These are phyloP conservation scores for Lodderomyces oxycetoniae DNA, from an alignment of 1,139 yeast genomes.

Conservation along the genomic window DNA sequence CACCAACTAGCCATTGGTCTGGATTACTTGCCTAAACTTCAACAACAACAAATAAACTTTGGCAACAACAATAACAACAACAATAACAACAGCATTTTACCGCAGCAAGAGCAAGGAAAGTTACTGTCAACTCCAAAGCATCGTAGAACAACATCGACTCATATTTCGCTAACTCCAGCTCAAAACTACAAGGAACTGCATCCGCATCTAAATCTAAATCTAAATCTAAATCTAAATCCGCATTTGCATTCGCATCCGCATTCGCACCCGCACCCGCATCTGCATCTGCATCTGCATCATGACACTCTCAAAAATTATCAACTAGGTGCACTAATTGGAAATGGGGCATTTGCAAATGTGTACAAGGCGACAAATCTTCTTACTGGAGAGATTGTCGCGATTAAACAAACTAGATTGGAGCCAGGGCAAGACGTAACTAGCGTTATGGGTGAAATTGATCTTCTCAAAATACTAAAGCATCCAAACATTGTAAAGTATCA, in stretches of 20 bases:
- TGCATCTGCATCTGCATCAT: conserved; percentile 26
- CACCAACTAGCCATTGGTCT: no score
- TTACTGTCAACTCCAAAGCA: conserved; percentile 19
- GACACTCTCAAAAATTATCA: conserved; percentile 52
- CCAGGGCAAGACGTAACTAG: conserved; percentile 41
- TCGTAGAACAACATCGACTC: conserved; percentile 31
- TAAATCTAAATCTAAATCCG: no score
- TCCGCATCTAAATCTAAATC: no score
- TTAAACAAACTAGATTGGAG: conserved; percentile 71
- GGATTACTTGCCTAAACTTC: no score
- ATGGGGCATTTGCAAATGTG: conserved; percentile 93
- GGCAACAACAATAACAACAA: no score
- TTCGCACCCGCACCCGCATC: no score
- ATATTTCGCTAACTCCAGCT: conserved; percentile 51
- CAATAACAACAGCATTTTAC: no score
- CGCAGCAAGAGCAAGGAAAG: no score
- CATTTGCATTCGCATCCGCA: no score
- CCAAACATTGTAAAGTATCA: conserved; percentile 85
- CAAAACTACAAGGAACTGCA: no score
- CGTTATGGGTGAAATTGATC: conserved; percentile 79
- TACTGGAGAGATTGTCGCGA: conserved; percentile 73
- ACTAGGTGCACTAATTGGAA: conserved; percentile 74
- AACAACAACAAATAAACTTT: no score
- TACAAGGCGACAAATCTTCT: conserved; percentile 69
- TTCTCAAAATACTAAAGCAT: conserved; percentile 77